Evolutionary conservation across 768 basidiomycete genomes (phyloP).

Genomic region (Saitozyma podzolica): DNA sequence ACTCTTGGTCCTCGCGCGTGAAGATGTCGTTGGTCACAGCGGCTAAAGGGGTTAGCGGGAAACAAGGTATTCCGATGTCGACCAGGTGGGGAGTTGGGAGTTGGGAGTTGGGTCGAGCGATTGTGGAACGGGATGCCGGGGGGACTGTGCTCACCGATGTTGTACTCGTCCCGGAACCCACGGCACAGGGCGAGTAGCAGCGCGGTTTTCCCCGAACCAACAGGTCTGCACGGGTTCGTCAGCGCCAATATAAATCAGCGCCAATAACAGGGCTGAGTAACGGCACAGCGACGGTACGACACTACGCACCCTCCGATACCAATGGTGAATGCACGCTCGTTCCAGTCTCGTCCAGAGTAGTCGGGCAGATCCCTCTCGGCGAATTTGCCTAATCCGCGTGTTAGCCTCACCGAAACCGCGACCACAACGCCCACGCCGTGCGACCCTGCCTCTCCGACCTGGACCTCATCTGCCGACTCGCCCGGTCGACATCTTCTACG

Average conservation of each 20-base stretch:
- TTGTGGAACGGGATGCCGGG: neutral
- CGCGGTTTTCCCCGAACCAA: conserved; percentile 98
- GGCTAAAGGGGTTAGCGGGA: conserved; percentile 57
- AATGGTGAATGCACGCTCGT: conserved; percentile 90
- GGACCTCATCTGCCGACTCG: too few species aligned
- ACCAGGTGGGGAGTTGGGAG: too few species aligned
- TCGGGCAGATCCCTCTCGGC: conserved; percentile 90
- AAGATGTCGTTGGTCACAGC: conserved; percentile 99
- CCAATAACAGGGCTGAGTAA: conserved; percentile 1
- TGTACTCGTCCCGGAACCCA: conserved; percentile 74
- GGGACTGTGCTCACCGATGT: conserved; percentile 70
- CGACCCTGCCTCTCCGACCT: neutral
- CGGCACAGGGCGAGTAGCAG: conserved; percentile 86
- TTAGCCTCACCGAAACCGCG: neutral
- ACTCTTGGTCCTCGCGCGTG: conserved; percentile 97
- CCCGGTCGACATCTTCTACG: too few species aligned
- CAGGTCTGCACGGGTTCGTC: conserved; percentile 62
- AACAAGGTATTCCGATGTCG: neutral
- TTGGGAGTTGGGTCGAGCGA: neutral
- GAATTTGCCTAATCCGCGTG: conserved; percentile 68
- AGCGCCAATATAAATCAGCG: conserved; percentile 4
- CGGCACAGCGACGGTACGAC: neutral
- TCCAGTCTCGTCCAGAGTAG: conserved; percentile 77
- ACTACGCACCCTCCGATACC: conserved; percentile 92
- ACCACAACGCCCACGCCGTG: neutral